phyloP scores from a whole-genome alignment of 2,329 filamentous ascomycete species.

The Calcarisporium arbuscula region DNA sequence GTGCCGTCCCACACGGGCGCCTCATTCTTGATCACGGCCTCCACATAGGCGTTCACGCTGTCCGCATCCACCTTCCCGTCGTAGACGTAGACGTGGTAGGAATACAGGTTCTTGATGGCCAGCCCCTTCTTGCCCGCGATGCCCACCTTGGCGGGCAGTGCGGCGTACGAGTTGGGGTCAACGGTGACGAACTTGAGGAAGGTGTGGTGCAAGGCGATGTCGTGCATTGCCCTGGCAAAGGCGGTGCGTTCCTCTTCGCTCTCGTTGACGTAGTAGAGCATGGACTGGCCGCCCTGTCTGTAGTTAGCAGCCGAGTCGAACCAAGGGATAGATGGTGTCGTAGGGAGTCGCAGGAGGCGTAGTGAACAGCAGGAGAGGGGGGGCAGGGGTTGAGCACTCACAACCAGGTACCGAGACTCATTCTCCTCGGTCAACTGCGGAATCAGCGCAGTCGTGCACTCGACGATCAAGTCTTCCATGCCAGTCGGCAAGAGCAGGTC shows the following conservation, averaged over 20 bases:
- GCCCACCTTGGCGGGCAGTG: conserved; percentile 35
- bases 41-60: conserved; percentile 35
- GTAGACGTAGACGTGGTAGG: conserved; percentile 36
- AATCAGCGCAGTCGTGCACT: conserved; percentile 33
- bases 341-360: too few relatives aligned
- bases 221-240: conserved; percentile 29
- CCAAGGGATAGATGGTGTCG: too few relatives aligned
- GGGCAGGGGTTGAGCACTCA: too few relatives aligned
- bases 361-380: too few relatives aligned
- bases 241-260: conserved; percentile 22
- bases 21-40: conserved; percentile 36
- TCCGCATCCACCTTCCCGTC: conserved; percentile 21
- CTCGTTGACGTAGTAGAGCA: conserved; percentile 26
- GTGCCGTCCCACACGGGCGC: conserved; percentile 28
- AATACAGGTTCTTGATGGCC: conserved; percentile 37
- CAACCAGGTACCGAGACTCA: conserved; percentile 35
- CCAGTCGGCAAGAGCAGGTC: conserved; percentile 25
- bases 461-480: conserved; percentile 30
- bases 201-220: conserved; percentile 37
- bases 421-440: conserved; percentile 38
- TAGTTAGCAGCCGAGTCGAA: too few relatives aligned
- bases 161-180: conserved; percentile 37
- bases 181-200: conserved; percentile 43
- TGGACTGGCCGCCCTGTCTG: conserved; percentile 33
- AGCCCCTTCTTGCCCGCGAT: conserved; percentile 21